Conservation (phyloP, 176 grass and related monocot species). For the Eragrostis nindensis region DNA sequence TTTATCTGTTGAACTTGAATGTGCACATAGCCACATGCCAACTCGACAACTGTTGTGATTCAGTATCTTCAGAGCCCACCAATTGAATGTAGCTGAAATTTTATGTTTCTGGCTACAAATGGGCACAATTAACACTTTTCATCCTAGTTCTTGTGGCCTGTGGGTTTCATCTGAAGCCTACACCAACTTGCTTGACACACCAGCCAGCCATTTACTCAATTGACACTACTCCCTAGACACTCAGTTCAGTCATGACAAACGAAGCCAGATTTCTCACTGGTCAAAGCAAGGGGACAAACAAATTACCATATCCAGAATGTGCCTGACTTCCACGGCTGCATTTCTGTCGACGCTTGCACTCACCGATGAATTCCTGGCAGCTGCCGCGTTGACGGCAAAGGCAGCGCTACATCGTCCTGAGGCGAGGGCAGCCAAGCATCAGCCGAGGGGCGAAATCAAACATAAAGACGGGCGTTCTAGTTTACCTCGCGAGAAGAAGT, state of each 20-base stretch:
- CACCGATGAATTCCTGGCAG: constrained; percentile 39
- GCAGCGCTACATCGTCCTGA: constrained; percentile 55
- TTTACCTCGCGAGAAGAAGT: constrained; percentile 48
- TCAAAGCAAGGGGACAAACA: not conserved
- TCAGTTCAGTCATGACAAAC: not conserved
- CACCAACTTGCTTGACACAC: not conserved
- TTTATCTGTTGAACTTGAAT: not conserved
- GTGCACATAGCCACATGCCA: constrained; percentile 3
- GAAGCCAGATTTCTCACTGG: not conserved
- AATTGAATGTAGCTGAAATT: not conserved
- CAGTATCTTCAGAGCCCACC: not conserved
- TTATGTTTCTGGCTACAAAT: not conserved
- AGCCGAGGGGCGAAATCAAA: constrained; percentile 7
- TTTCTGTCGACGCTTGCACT: constrained; percentile 58
- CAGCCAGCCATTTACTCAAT: not conserved
- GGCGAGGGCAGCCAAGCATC: constrained; percentile 3
- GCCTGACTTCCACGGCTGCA: constrained; percentile 68
- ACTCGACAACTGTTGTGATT: constrained; percentile 2
- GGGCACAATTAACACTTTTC: not conserved
- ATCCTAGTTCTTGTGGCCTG: too few species aligned
- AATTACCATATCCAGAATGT: constrained; percentile 80
- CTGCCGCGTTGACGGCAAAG: constrained; percentile 34
- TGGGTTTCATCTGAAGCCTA: too few species aligned
- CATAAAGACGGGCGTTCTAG: not conserved
- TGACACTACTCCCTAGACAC: not conserved